Percentiles rank a stretch among this genome's conserved stretches.
phyloP scores from a whole-genome alignment of 768 basidiomycete species.

The Calocybe cyanea region DNA sequence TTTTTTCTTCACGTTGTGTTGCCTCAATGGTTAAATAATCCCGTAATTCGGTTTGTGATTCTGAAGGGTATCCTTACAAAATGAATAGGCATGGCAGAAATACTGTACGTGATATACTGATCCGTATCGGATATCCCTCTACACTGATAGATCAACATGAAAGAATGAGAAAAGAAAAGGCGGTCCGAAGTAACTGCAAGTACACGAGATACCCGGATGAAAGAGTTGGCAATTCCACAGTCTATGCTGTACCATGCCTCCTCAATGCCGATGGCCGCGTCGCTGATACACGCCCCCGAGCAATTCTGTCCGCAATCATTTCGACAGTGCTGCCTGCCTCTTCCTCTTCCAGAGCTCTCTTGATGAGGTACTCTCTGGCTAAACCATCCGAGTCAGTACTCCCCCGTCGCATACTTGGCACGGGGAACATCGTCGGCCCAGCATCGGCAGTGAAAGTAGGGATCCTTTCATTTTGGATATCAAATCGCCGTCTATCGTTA shows the following conservation, averaged over 20 bases:
- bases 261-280: conserved; percentile 53
- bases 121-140: no score
- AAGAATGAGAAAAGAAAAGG: no score
- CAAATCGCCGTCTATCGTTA: conserved; percentile 71
- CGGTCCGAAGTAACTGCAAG: no score
- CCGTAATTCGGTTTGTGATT: no score
- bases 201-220: no score
- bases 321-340: conserved; percentile 53
- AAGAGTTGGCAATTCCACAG: background rate
- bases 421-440: conserved; percentile 47
- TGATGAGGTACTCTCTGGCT: conserved; percentile 65
- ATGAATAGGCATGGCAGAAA: no score
- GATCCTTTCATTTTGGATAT: conserved; percentile 71
- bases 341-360: conserved; percentile 54
- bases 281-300: conserved; percentile 42
- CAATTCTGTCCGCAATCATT: conserved; percentile 58
- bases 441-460: conserved; percentile 46
- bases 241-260: conserved; percentile 56
- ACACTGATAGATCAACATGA: no score
- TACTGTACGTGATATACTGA: no score
- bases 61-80: no score
- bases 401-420: conserved; percentile 56
- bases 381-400: conserved; percentile 40
- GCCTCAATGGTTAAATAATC: no score
- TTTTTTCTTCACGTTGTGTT: no score